phyloP scores from a whole-genome alignment of 306 rosid genomes.

The Heteromeles arbutifolia region DNA sequence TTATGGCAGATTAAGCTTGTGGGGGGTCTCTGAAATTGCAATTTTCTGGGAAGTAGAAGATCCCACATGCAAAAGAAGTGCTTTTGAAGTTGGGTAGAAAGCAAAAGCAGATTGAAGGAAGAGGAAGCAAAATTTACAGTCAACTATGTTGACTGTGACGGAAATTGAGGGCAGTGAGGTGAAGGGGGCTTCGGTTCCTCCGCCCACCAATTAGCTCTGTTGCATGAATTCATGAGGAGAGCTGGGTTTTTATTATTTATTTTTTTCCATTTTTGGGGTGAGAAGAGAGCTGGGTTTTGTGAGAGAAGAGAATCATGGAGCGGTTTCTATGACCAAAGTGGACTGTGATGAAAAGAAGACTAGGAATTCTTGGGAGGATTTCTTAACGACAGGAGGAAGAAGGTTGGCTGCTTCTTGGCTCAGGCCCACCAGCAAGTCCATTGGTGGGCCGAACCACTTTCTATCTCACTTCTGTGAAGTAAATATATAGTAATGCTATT shows the following conservation, averaged over 20 bases:
- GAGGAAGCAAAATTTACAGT: not conserved
- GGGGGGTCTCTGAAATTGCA: not conserved
- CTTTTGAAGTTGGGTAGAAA: not conserved
- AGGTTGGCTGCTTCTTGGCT: not conserved
- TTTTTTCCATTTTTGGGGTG: not conserved
- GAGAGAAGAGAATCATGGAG: not conserved
- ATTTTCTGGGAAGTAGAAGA: not conserved
- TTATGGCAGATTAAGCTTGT: not conserved
- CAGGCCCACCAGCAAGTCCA: not conserved
- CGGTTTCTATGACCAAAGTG: not conserved
- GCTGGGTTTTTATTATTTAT: not conserved
- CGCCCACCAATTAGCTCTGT: not conserved
- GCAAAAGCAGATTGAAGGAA: not conserved
- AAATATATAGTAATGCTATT: too few relatives aligned
- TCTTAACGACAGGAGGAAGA: not conserved
- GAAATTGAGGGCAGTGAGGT: not conserved
- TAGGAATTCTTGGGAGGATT: not conserved
- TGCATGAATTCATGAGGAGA: not conserved
- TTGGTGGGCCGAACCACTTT: not conserved
- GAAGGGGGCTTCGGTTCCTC: not conserved
- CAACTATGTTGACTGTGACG: not conserved
- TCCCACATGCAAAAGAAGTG: not conserved
- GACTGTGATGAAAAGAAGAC: not conserved
- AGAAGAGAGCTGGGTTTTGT: not conserved
- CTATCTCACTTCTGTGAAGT: not conserved